Percentiles rank a stretch among this genome's conserved stretches.
Evolutionary conservation across 2,329 filamentous ascomycete genomes (phyloP).

Genomic region (Nemania sp.): DNA sequence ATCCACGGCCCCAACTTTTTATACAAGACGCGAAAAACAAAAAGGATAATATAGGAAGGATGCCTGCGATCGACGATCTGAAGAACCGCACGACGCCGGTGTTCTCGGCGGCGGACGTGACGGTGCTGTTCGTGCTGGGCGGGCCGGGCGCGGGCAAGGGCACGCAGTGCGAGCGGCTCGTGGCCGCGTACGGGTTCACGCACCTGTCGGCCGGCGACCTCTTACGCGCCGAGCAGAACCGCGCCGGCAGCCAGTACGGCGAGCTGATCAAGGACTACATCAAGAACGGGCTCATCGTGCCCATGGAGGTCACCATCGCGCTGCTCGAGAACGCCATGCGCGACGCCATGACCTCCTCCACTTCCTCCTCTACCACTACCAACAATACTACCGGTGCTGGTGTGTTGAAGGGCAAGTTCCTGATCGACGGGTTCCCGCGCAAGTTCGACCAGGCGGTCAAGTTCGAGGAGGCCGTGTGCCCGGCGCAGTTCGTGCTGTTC

Average conservation of each 20-base stretch:
- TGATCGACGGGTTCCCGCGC: constrained; percentile 83
- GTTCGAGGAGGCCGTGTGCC: constrained; percentile 89
- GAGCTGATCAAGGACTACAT: constrained; percentile 92
- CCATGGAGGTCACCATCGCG: constrained; percentile 97
- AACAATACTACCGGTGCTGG: constrained; percentile 37
- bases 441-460: constrained; percentile 96
- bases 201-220: constrained; percentile 94
- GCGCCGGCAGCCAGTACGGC: constrained; percentile 84
- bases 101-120: constrained; percentile 76
- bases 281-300: constrained; percentile 91
- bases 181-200: constrained; percentile 84
- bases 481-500: constrained; percentile 84
- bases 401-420: constrained; percentile 63
- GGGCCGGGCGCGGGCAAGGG: constrained; percentile 96
- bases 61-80: constrained; percentile 45
- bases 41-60: constrained; percentile 37
- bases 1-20: no score
- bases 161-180: constrained; percentile 89
- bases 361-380: constrained; percentile 7
- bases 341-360: constrained; percentile 54
- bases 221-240: constrained; percentile 88
- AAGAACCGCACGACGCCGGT: constrained; percentile 57
- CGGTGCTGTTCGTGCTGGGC: constrained; percentile 95
- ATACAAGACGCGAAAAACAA: background rate
- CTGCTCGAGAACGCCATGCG: constrained; percentile 93